Conservation (phyloP, 768 basidiomycete species). For the Suillus americanus region DNA sequence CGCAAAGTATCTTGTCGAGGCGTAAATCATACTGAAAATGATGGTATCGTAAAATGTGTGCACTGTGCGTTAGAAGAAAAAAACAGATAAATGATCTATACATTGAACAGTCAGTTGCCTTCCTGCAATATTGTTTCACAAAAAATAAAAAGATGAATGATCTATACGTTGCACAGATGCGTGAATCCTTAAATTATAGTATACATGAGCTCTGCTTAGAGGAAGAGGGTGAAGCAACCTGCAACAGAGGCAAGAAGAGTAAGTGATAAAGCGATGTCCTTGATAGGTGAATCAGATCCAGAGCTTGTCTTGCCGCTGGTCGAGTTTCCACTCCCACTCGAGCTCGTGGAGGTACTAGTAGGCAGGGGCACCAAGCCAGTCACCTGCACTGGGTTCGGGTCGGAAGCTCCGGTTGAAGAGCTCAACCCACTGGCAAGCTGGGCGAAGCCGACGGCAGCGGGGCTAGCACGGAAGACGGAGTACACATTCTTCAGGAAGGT, state of each 20-base stretch:
- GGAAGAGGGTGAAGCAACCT: not conserved
- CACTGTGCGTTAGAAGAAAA: not conserved
- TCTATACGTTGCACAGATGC: not conserved
- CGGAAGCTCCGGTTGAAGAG: not conserved
- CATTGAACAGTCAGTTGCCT: not conserved
- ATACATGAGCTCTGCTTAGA: not conserved
- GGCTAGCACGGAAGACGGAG: constrained; percentile 27
- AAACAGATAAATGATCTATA: not conserved
- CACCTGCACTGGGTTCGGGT: not conserved
- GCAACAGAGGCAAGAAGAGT: constrained; percentile 8
- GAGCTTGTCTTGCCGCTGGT: not conserved
- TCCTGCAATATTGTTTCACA: not conserved
- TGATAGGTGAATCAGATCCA: constrained; percentile 6
- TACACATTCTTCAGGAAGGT: constrained; percentile 56
- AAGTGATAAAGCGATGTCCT: constrained; percentile 12
- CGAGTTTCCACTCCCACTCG: constrained; percentile 4
- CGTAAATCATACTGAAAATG: not conserved
- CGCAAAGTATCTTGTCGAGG: not conserved
- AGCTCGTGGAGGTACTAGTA: not conserved
- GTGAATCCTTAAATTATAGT: not conserved
- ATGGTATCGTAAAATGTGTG: not conserved
- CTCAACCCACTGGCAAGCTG: constrained; percentile 21
- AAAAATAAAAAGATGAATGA: not conserved
- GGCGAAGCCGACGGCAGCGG: constrained; percentile 31
- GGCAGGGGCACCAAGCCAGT: constrained; percentile 2